These are phyloP conservation scores for Hypholoma sublateritium DNA, from an alignment of 768 basidiomycete genomes.

Conservation along the genomic window DNA sequence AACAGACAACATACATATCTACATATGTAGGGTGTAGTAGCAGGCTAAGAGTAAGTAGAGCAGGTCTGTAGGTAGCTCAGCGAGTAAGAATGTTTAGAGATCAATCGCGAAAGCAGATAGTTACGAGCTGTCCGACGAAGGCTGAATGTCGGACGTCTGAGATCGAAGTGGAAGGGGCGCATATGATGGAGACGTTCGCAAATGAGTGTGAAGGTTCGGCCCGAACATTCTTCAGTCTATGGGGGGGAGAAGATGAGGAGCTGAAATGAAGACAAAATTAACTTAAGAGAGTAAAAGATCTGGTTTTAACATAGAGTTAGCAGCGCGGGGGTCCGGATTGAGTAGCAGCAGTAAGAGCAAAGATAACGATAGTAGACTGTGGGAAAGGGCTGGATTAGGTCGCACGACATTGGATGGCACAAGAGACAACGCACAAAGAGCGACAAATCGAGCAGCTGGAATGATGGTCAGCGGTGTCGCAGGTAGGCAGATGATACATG, in stretches of 20 bases:
- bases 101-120: neutral
- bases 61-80: neutral
- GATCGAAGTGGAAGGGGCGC: neutral
- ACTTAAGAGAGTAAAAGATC: conserved; percentile 4
- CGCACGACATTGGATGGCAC: neutral
- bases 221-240: neutral
- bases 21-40: neutral
- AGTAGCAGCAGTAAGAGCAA: conserved; percentile 1
- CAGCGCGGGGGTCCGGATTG: neutral
- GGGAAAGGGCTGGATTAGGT: neutral
- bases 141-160: neutral
- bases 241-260: conserved; percentile 1
- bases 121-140: neutral
- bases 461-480: neutral
- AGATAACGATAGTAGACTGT: neutral
- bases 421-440: neutral
- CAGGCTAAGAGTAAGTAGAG: neutral
- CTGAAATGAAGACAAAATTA: conserved; percentile 1
- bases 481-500: neutral
- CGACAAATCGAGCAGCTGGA: neutral
- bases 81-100: neutral
- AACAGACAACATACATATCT: neutral
- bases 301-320: conserved; percentile 8
- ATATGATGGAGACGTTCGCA: neutral
- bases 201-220: conserved; percentile 2